These are phyloP conservation scores for Hyphopichia wangnamkhiaoensis DNA, from an alignment of 1,139 yeast genomes.

Conservation along the genomic window DNA sequence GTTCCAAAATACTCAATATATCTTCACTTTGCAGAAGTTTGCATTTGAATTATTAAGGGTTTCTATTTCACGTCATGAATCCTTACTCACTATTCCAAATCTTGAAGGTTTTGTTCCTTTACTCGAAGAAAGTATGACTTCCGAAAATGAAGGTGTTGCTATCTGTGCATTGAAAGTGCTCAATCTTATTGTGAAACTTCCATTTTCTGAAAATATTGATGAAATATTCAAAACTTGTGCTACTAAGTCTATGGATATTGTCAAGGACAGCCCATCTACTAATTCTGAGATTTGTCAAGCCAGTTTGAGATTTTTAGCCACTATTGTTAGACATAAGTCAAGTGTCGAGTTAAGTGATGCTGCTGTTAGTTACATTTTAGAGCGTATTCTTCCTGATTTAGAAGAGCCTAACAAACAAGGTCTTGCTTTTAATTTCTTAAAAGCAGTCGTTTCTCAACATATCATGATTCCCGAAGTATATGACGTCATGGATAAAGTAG, in stretches of 20 bases:
- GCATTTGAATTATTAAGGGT: constrained; percentile 76
- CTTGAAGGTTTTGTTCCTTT: constrained; percentile 76
- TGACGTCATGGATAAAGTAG: constrained; percentile 80
- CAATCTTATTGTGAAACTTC: constrained; percentile 59
- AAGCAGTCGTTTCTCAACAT: constrained; percentile 71
- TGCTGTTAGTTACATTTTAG: constrained; percentile 73
- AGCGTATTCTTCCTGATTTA: constrained; percentile 81
- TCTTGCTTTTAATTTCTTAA: constrained; percentile 79
- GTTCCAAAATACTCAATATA: constrained; percentile 50
- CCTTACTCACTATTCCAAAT: constrained; percentile 59
- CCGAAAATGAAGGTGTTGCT: constrained; percentile 75
- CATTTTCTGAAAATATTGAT: constrained; percentile 58
- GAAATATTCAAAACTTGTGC: constrained; percentile 59
- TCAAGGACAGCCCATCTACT: constrained; percentile 78
- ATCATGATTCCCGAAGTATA: constrained; percentile 85
- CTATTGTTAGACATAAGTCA: constrained; percentile 68
- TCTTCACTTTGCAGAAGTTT: constrained; percentile 68
- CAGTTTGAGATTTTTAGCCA: constrained; percentile 71
- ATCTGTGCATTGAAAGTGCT: constrained; percentile 68
- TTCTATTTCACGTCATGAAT: constrained; percentile 62
- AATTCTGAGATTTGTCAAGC: constrained; percentile 83
- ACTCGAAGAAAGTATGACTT: constrained; percentile 57
- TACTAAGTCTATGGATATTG: constrained; percentile 61
- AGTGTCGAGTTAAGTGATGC: constrained; percentile 67
- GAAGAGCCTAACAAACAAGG: constrained; percentile 92